Percentiles rank a stretch among this genome's conserved stretches.
Conservation (phyloP, 2,329 filamentous ascomycete genomes). For the Aspergillus amoenus region DNA sequence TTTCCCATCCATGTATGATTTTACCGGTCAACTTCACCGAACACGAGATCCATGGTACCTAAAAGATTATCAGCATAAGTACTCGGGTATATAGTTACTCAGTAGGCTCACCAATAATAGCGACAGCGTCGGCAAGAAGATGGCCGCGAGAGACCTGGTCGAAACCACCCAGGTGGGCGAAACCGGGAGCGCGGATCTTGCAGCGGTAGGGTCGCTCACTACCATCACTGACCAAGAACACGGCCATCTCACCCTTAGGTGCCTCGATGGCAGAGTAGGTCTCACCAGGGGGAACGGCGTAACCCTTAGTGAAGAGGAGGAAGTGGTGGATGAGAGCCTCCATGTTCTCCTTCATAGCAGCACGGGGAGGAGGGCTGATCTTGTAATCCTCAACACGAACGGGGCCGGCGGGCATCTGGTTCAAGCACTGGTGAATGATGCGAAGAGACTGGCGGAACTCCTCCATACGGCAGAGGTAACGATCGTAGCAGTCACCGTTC, state of each 20-base stretch:
- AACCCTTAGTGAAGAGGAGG: conserved; percentile 97
- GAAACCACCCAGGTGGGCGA: conserved; percentile 91
- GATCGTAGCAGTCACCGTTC: conserved; percentile 98
- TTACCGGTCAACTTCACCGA: conserved; percentile 66
- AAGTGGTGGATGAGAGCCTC: conserved; percentile 99
- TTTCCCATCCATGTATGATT: conserved; percentile 13
- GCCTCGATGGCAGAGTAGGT: conserved; percentile 98
- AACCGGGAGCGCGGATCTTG: conserved; percentile 95
- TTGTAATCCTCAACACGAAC: conserved; percentile 99
- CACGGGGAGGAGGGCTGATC: conserved; percentile 88
- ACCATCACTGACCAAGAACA: conserved; percentile 93
- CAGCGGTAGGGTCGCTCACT: conserved; percentile 95
- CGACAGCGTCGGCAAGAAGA: conserved; percentile 91
- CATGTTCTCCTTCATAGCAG: conserved; percentile 99
- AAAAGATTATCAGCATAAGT: conserved; percentile 20
- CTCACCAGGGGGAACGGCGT: conserved; percentile 93
- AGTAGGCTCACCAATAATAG: conserved; percentile 68
- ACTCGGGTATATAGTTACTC: background rate
- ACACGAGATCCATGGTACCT: conserved; percentile 80
- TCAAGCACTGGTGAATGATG: conserved; percentile 98
- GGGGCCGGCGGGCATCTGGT: conserved; percentile 96
- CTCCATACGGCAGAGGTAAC: conserved; percentile 98
- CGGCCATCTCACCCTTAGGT: conserved; percentile 99
- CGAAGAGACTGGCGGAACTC: conserved; percentile 97
- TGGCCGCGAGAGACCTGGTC: conserved; percentile 92